Evolutionary conservation across 2,329 filamentous ascomycete species (phyloP), one percentile per base, ranked within the genome.

Genomic region (Aspergillus pseudotamarii): DNA sequence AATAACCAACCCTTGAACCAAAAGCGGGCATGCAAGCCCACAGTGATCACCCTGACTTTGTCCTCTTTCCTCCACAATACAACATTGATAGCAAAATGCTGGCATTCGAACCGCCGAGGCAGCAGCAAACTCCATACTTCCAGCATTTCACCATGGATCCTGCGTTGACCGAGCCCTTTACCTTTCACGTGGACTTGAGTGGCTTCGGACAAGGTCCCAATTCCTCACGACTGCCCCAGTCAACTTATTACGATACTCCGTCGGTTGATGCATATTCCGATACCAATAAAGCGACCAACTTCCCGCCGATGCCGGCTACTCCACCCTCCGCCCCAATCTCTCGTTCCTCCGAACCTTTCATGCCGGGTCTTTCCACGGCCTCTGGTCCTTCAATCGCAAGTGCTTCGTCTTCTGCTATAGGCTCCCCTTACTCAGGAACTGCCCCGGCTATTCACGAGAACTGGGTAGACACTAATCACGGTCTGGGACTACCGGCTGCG

Each of bases 351-450:
- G 79, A 81, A 19, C 69, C 71, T 28, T 82, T 84, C 19, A 86
- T 83, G 34, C 89, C 84, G 58, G 87, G 83, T 72, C 83, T 85
- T 65, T 92, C 84, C 64, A 88, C 84, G 64, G 83, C 83, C 28
- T 90, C 86, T 63, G 88, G 78, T 61, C 86, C 81, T 58, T 91
- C 89, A 58, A 74, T 80, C 65, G 78, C 76, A 66, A 82, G 80
- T 65, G 87, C 86, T 4, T 82, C 88, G 8, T 91, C 89, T 1
- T 91, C 89, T 10, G 87, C 86, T 59, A 85, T 89, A 65, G 88
- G 88, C 61, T 91, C 89, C 26, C 89, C 89, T 30, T 86, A 88
- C 70, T 89, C 88, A 1, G 84, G 85, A 66, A 84, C 86, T 71
- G 84, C 84, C 61, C 85, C 85, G 66, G 85, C 85, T 64, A 81